Evolutionary conservation across 108 stramenopile genomes (phyloP), one percentile per base, ranked within the genome.

Genomic region (Aureococcus anophagefferens): DNA sequence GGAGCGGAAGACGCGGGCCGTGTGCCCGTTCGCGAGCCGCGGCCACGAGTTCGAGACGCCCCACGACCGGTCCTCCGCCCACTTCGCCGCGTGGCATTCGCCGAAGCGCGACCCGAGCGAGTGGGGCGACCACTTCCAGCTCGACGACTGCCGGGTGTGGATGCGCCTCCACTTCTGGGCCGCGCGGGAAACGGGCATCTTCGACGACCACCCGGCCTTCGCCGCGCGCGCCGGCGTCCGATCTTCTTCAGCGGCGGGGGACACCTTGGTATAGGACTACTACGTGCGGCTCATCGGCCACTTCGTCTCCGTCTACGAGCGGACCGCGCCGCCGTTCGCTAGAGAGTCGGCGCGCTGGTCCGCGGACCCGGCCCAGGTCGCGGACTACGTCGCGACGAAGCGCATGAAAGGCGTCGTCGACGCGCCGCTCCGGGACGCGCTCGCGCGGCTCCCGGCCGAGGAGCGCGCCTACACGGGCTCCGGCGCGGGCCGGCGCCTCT

Each of bases 141-240:
- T 89, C 65, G 86, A 84, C 44, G 89, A 89, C 45, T 81, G 77
- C 65, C 73, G 89, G 11, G 85, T 86, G 0, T 89, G 89, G 89
- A 89, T 89, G 89, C 76, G 89, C 11, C 65, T 89, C 17, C 86
- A 87, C 68, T 89, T 89, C 63, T 86, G 81, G 83, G 86, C 89
- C 25, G 45, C 87, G 76, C 81, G 89, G 13, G 80, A 83, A 62
- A 46, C 75, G 0, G 85, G 85, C 31, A 13, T 84, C n/a, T 34
- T 82, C 17, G 75, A 80, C 30, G 69, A 78, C 34, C 62, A 64
- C 28, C 88, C 88, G 36, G 74, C 64, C 33, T 89, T 89, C 76
- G 81, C 73, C n/a, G n/a, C n/a, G n/a, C n/a, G n/a, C n/a, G n/a
- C n/a, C n/a, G n/a, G n/a, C n/a, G n/a, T n/a, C n/a, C n/a, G n/a